A percentile compares a stretch with the other conserved stretches of the same genome.
These are phyloP conservation scores for Neurospora sp. DNA, from an alignment of 495 filamentous ascomycete genomes.

Conservation along the genomic window DNA sequence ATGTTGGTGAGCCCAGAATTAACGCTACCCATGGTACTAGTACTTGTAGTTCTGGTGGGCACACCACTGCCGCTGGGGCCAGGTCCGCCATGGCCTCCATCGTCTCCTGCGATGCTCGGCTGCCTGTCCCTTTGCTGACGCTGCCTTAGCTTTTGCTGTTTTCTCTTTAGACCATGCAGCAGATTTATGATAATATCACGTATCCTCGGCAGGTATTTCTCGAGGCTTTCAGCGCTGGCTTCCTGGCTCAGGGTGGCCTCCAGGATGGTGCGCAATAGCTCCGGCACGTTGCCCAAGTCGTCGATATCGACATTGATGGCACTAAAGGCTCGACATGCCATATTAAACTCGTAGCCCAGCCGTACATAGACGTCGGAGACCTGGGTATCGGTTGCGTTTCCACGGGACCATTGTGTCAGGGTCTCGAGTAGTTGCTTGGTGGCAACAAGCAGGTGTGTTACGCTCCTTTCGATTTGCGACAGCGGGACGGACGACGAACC, in stretches of 20 bases:
- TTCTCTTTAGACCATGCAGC: conserved; percentile 89
- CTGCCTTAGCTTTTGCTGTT: conserved; percentile 83
- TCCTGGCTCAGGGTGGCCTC: conserved; percentile 96
- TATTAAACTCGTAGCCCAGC: conserved; percentile 96
- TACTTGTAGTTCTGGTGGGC: conserved; percentile 51
- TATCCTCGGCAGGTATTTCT: conserved; percentile 83
- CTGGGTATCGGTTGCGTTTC: conserved; percentile 79
- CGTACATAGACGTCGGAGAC: conserved; percentile 98
- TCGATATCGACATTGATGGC: conserved; percentile 90
- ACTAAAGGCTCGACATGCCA: conserved; percentile 91
- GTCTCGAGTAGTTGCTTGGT: conserved; percentile 98
- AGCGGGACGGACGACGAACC: conserved; percentile 39
- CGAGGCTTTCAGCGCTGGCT: conserved; percentile 82
- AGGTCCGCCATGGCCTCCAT: conserved; percentile 3
- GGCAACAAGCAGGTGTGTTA: conserved; percentile 92
- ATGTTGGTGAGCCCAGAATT: conserved; percentile 53
- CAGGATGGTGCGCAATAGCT: conserved; percentile 77
- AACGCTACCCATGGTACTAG: conserved; percentile 51
- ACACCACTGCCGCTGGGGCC: conserved; percentile 3
- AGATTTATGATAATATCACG: conserved; percentile 97
- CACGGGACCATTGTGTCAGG: conserved; percentile 91
- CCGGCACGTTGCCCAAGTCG: conserved; percentile 91
- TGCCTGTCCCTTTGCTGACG: conserved; percentile 62
- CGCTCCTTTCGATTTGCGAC: conserved; percentile 95
- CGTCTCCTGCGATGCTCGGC: conserved; percentile 29